Conservation (phyloP, 495 filamentous ascomycete genomes). For the Schizothecium vesticola region DNA sequence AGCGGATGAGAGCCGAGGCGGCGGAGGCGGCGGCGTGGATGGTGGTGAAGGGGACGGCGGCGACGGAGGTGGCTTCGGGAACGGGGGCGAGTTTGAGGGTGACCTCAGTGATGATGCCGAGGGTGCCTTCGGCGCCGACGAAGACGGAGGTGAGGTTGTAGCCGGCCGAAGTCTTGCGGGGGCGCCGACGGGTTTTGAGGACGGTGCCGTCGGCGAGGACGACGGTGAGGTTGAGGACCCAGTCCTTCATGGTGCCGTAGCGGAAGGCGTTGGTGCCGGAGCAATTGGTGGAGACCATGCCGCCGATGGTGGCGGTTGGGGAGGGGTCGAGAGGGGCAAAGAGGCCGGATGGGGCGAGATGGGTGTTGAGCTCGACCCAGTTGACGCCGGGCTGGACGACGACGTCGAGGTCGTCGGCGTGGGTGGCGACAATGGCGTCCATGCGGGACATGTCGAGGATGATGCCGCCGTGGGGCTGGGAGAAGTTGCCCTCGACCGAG, state of each 20-base stretch:
- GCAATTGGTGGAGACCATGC: slow-evolving; percentile 75
- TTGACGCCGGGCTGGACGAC: slow-evolving; percentile 80
- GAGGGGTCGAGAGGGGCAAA: slow-evolving; percentile 83
- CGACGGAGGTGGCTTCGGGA: slow-evolving; percentile 59
- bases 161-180: slow-evolving; percentile 68
- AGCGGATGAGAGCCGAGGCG: slow-evolving; percentile 58
- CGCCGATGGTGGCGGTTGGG: slow-evolving; percentile 56
- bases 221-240: slow-evolving; percentile 73
- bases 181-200: slow-evolving; percentile 67
- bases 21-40: slow-evolving; percentile 59
- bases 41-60: slow-evolving; percentile 57
- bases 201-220: slow-evolving; percentile 71
- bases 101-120: slow-evolving; percentile 83
- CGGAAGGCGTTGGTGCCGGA: slow-evolving; percentile 72
- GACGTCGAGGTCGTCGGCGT: slow-evolving; percentile 82
- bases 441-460: slow-evolving; percentile 80
- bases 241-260: slow-evolving; percentile 82
- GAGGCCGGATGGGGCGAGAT: slow-evolving; percentile 64
- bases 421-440: slow-evolving; percentile 69
- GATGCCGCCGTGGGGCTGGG: slow-evolving; percentile 73
- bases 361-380: slow-evolving; percentile 78
- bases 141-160: slow-evolving; percentile 82
- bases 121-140: slow-evolving; percentile 87
- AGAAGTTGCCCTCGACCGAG: slow-evolving; percentile 81
- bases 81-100: slow-evolving; percentile 64